A percentile compares a stretch with the other conserved stretches of the same genome.
Evolutionary conservation across 257 asterid species (phyloP).

Genomic region (Fraxinus anomala): DNA sequence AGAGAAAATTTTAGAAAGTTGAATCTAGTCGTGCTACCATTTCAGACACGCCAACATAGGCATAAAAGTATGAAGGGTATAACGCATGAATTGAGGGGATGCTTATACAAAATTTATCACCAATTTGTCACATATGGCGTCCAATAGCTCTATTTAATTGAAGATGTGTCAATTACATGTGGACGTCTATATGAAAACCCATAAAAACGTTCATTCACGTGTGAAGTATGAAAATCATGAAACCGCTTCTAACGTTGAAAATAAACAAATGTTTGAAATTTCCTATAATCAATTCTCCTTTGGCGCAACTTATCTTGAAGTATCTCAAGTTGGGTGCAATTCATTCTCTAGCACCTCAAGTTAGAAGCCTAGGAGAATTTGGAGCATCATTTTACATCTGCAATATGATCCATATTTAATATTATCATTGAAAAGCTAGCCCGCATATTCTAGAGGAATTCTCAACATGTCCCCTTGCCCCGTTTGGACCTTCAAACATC

Average conservation of each 20-base stretch:
- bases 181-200: neutral
- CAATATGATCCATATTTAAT: too few species aligned
- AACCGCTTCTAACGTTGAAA: neutral
- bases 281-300: neutral
- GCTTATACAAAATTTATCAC: neutral
- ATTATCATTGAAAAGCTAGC: neutral
- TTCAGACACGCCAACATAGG: neutral
- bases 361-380: neutral
- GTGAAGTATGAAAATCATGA: neutral
- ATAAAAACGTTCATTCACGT: neutral
- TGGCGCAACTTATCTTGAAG: neutral
- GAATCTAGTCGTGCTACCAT: neutral
- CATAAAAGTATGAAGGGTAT: neutral
- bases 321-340: neutral
- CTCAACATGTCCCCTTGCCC: too few species aligned
- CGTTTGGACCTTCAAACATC: neutral
- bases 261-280: neutral
- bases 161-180: neutral
- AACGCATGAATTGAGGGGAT: neutral
- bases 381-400: neutral
- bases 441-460: neutral
- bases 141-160: neutral
- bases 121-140: neutral
- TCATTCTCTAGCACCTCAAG: neutral
- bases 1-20: neutral